Conservation (phyloP, 2,329 filamentous ascomycete genomes). For the Rosellinia necatrix region DNA sequence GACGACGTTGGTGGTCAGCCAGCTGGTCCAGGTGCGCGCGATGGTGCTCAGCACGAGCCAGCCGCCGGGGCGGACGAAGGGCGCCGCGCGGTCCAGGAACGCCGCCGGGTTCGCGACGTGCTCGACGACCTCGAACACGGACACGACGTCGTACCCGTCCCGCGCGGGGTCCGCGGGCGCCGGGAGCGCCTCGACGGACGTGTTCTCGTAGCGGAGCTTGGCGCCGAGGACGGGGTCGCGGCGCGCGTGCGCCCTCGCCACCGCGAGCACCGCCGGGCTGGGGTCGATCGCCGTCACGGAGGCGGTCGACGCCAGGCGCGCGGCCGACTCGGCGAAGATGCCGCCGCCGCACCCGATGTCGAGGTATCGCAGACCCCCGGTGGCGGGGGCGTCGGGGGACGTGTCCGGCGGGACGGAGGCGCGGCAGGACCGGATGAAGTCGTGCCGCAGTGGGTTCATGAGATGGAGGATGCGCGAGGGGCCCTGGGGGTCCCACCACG, state of each 20-base stretch:
- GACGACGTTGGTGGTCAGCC: constrained; percentile 88
- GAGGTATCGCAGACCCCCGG: constrained; percentile 68
- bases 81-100: constrained; percentile 73
- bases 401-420: constrained; percentile 55
- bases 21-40: constrained; percentile 84
- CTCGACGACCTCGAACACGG: constrained; percentile 92
- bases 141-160: constrained; percentile 75
- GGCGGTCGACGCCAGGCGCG: constrained; percentile 65
- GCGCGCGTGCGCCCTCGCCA: constrained; percentile 77
- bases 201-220: constrained; percentile 75
- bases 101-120: constrained; percentile 78
- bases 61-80: constrained; percentile 84
- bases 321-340: constrained; percentile 90
- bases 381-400: constrained; percentile 36
- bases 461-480: constrained; percentile 90
- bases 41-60: constrained; percentile 95
- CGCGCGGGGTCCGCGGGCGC: constrained; percentile 41
- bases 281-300: constrained; percentile 80
- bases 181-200: constrained; percentile 73
- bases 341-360: constrained; percentile 96
- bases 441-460: constrained; percentile 96
- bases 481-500: constrained; percentile 97
- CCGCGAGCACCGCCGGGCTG: constrained; percentile 70
- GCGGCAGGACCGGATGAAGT: constrained; percentile 81
- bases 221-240: constrained; percentile 69